Evolutionary conservation across 2,329 filamentous ascomycete genomes (phyloP), one percentile per base, ranked within the genome.

Genomic region (Penicillium sp.): DNA sequence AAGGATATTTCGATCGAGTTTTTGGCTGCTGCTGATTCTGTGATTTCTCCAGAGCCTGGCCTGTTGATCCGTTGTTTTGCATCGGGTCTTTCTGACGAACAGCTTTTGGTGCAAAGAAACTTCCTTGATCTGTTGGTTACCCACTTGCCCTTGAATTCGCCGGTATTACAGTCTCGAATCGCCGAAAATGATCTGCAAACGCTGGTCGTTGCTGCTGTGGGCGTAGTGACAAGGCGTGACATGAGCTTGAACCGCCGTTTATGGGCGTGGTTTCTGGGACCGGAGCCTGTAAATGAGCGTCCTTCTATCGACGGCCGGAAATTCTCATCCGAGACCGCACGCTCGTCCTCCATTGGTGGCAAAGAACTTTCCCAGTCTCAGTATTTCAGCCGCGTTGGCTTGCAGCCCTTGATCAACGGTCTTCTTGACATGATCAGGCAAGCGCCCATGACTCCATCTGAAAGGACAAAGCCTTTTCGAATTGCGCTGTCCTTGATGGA

Each of bases 401-500:
- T 96, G 34, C 84, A 88, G 53, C 84, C 91, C 1, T 79, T 99
- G 43, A 89, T 88, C 4, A 84, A 83, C 45, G 90, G 92, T 20
- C 81, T 98, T 11, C 79, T 96, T 15, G 84, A 86, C 49, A 90
- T 96, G 87, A 89, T 98, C 61, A 83, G 84, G 49, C 78, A 82
- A 17, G 77, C 81, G 43, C 79, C 80, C 45, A 73, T 69, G 5
- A 81, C 81, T 56, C 84, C 90, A 0, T 75, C 84, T 0, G 91
- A 96, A 69, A 84, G 88, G 72, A 91, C 92, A 20, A 88, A 88
- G 41, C 94, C 95, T 0, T 97, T 96, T 72, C 88, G 93, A 58
- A 91, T 98, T 63, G 96, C 92, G 69, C 83, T 98, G 2, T 97
- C 96, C 15, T 81, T 99, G 54, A 98, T 99, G 95, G 95, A 99